phyloP scores from a whole-genome alignment of 345 rosid genomes.

The Crucihimalaya himalaica region DNA sequence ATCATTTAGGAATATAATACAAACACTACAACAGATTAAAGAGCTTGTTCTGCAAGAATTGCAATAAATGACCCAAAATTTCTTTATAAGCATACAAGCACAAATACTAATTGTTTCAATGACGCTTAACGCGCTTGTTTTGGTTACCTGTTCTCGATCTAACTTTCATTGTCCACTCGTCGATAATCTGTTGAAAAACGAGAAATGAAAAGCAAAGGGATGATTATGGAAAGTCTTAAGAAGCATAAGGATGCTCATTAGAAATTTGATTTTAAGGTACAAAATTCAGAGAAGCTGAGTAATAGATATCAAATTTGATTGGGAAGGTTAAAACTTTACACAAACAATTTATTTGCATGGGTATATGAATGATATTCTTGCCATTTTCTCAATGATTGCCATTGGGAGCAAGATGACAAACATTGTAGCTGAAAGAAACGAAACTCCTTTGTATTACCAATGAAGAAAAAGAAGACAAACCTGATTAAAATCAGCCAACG shows the following conservation, averaged over 20 bases:
- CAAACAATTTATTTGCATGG: constrained; percentile 15
- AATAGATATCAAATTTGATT: too few species aligned
- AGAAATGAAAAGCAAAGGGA: not conserved
- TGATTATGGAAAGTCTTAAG: not conserved
- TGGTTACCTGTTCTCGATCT: constrained; percentile 64
- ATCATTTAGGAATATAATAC: not conserved
- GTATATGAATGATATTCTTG: constrained; percentile 17
- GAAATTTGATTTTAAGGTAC: not conserved
- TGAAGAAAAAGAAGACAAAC: constrained; percentile 32
- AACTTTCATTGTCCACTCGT: constrained; percentile 87
- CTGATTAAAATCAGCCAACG: constrained; percentile 81
- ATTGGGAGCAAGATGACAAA: constrained; percentile 23
- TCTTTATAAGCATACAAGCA: not conserved
- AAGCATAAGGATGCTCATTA: not conserved
- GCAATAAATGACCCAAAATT: not conserved
- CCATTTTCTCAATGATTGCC: constrained; percentile 18
- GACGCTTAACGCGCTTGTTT: constrained; percentile 2
- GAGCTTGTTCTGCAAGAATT: not conserved
- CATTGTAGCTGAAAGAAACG: not conserved
- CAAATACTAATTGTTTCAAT: not conserved
- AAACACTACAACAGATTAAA: not conserved
- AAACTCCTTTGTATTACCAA: not conserved
- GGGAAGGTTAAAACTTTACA: too few species aligned
- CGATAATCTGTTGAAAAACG: constrained; percentile 56
- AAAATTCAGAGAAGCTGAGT: not conserved